Base-by-base conservation (phyloP, 306 rosid species). In the Casuarina cunninghamiana region DNA sequence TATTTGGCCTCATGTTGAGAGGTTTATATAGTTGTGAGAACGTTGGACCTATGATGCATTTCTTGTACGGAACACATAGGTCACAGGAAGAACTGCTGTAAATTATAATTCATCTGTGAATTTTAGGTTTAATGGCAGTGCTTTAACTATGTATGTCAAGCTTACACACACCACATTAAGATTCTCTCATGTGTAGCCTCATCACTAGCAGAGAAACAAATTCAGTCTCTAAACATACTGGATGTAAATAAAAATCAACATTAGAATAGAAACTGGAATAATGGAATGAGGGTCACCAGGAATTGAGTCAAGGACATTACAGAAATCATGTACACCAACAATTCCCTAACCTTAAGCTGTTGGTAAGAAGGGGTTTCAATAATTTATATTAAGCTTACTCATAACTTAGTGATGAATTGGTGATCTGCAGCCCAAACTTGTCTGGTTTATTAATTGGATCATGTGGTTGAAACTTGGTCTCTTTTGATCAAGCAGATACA, bases 11-110 rank as follows among this genome's bases (percentile, higher is more conserved):
- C 70, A 39, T 45, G 45, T 39, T 39, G 45, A 65, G 48, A 46
- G 48, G 70, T 39, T 39, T 65, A 38, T 65, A 17, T 3, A 65
- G 19, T n/a, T 65, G 39, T 65, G 45, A 65, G 70, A 39, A 13
- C 6, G 70, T 65, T 65, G 70, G 48, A 65, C 15, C 70, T 19
- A 39, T 65, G 69, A 65, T 65, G 48, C 48, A 65, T 39, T 65
- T 26, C 70, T 65, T 38, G 15, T 37, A 37, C 19, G 12, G 38
- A 57, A 19, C 10, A 21, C 69, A 63, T 63, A 38, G 69, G 12
- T 63, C 10, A 38, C 26, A 13, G 48, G 70, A 15, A 21, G 70
- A 42, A 39, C 46, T 13, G 4, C 26, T 21, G 16, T 65, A 38
- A 38, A 39, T 65, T 65, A 65, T 21, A 13, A 38, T 21, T 63